Evolutionary conservation across 495 filamentous ascomycete genomes (phyloP), one percentile per base, ranked within the genome.

Genomic region (Aspergillus haitiensis): DNA sequence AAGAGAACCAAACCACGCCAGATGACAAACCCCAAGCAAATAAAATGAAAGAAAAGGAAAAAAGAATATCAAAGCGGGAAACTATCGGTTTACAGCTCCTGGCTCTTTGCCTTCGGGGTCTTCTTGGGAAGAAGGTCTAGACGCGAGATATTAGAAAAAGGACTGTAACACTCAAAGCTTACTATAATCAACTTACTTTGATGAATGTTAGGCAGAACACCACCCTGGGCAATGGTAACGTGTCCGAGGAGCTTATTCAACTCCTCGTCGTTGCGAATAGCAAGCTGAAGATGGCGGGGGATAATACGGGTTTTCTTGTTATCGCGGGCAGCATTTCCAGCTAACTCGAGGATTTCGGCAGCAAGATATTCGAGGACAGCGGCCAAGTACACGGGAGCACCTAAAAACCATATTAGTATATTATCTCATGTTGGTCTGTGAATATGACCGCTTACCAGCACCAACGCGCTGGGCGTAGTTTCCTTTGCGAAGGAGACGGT

Each of bases 231-330:
- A 70, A 98, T 98, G 73, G 94, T 98, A 81, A 98, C 94, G 74
- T 98, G 94, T 58, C 94, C 94, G 55, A 98, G 84, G 50, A 98
- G 92, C 86, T 98, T 98, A 89, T 98, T 98, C 91, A 98, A 78
- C 78, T 98, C 94, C 86, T 98, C 93, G 78, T 98, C 94, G 78
- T 98, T 98, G 67, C 94, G 89, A 82, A 98, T 98, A 77, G 94
- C 94, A 70, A 98, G 93, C 83, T 98, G 94, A 50, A 98, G 88
- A 80, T 98, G 94, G 75, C 94, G 93, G 64, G 94, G 94, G 66
- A 98, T 98, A 83, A 98, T 98, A 89, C 94, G 92, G 62, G 93
- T 98, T 88, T 97, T 98, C 91, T 98, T 98, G 89, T 98, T 98
- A 80, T 98, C 94, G 74, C 94, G 93, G 59, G 94, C 94, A 65